Evolutionary conservation across 768 basidiomycete species (phyloP).

Genomic region (Termitomyces sp.): DNA sequence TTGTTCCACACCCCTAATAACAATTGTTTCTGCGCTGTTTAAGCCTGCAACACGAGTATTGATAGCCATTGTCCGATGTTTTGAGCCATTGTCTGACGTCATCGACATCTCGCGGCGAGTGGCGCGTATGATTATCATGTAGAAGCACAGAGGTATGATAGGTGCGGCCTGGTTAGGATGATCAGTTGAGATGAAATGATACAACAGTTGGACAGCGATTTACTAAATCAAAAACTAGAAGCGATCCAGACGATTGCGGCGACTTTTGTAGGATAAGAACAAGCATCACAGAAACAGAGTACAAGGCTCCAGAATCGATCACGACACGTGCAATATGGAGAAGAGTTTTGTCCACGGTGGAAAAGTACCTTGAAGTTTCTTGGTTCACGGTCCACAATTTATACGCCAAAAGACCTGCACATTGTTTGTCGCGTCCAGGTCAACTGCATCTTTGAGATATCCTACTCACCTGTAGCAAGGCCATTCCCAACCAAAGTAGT

Average conservation of each 20-base stretch:
- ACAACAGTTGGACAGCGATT: background rate
- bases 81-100: background rate
- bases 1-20: background rate
- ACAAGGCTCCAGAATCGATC: constrained; percentile 3
- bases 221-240: background rate
- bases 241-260: background rate
- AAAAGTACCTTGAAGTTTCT: background rate
- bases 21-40: background rate
- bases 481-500: constrained; percentile 1
- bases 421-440: background rate
- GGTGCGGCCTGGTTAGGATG: background rate
- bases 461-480: background rate
- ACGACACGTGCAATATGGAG: background rate
- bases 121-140: background rate
- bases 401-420: constrained; percentile 5
- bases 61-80: too few relatives aligned
- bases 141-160: constrained; percentile 5
- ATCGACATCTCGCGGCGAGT: background rate
- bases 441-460: too few relatives aligned
- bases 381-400: background rate
- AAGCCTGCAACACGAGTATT: background rate
- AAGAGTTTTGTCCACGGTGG: background rate
- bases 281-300: background rate
- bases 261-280: background rate
- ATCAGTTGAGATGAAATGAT: background rate